Percentiles rank a stretch among this genome's conserved stretches.
Conservation (phyloP, 2,329 filamentous ascomycete genomes). For the Cladosporium oxysporum region DNA sequence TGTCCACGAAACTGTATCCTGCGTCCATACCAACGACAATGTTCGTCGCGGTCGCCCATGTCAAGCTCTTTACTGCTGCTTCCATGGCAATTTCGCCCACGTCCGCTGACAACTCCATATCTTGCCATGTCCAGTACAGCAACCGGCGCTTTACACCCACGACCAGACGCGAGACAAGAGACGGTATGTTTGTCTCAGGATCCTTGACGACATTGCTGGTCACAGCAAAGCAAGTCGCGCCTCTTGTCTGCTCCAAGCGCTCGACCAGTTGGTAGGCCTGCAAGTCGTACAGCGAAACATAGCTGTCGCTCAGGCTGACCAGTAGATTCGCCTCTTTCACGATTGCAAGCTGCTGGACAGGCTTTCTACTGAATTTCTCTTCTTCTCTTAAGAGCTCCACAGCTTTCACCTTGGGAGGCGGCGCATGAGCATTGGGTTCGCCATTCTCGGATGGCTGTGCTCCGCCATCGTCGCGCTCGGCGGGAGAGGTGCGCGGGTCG, state of each 20-base stretch:
- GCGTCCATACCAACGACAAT: constrained; percentile 88
- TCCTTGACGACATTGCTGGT: constrained; percentile 96
- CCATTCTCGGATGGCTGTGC: constrained; percentile 36
- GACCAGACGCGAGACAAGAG: constrained; percentile 87
- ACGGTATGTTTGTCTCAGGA: constrained; percentile 78
- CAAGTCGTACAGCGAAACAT: constrained; percentile 87
- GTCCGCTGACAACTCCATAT: constrained; percentile 79
- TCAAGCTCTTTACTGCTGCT: constrained; percentile 83
- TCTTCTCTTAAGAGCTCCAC: constrained; percentile 88
- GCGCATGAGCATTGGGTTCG: constrained; percentile 45
- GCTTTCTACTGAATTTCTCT: constrained; percentile 87
- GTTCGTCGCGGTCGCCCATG: constrained; percentile 85
- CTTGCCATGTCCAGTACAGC: constrained; percentile 92
- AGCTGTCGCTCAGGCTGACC: constrained; percentile 85
- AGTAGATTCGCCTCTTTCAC: constrained; percentile 94
- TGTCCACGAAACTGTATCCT: constrained; percentile 86
- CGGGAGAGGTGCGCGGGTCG: constrained; percentile 53
- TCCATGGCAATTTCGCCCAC: constrained; percentile 75
- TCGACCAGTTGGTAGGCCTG: constrained; percentile 81
- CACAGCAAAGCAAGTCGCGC: constrained; percentile 85
- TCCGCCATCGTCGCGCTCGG: constrained; percentile 30
- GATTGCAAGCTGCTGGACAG: constrained; percentile 89
- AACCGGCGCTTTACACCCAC: constrained; percentile 91
- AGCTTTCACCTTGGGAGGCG: constrained; percentile 44
- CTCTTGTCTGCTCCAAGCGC: constrained; percentile 78